Evolutionary conservation across 768 basidiomycete species (phyloP), one percentile per base, ranked within the genome.

Genomic region (Lentinula aciculospora): DNA sequence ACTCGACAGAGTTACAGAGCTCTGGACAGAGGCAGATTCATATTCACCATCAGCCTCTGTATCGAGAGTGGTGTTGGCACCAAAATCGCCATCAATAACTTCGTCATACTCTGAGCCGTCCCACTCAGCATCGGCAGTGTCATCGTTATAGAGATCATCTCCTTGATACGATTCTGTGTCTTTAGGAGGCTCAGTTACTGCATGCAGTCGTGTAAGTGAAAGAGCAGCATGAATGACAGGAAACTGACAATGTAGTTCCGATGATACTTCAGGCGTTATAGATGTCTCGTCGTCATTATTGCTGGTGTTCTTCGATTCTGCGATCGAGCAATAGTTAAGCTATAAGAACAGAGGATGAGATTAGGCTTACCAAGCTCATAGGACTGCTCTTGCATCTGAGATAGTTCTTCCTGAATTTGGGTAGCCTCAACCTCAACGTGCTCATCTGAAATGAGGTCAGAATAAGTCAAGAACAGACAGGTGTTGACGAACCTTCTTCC

Each of bases 1-100:
- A 64, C 82, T 84, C 12, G 82, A 83, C 50, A 85, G 69, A 1
- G 83, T 83, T 48, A 75, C 70, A 17, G 80, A 84, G 46, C 79
- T 85, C 56, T 81, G 70, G 58, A 77, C 78, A 15, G 80, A 82
- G 7, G 68, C 69, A 13, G 76, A 72, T 28, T 80, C 80, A 27
- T 76, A 72, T 46, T 78, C 75, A 19, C 25, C 45, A 2, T 56
- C 54, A n/a, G 27, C 57, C 31, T 58, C 61, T 6, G 49, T 45
- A 36, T 59, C 57, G 15, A 60, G 21, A 49, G 56, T 57, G 29
- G 44, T 36, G 51, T 58, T 56, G 44, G 45, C 46, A 5, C n/a
- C 49, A 8, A 34, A 9, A 31, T 32, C 29, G 44, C 7, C 55
- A 27, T 58, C 36, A 45, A 27, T 27, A 19, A 13, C 57, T 28